phyloP scores from a whole-genome alignment of 2,329 filamentous ascomycete genomes.

The Fusarium sp. region DNA sequence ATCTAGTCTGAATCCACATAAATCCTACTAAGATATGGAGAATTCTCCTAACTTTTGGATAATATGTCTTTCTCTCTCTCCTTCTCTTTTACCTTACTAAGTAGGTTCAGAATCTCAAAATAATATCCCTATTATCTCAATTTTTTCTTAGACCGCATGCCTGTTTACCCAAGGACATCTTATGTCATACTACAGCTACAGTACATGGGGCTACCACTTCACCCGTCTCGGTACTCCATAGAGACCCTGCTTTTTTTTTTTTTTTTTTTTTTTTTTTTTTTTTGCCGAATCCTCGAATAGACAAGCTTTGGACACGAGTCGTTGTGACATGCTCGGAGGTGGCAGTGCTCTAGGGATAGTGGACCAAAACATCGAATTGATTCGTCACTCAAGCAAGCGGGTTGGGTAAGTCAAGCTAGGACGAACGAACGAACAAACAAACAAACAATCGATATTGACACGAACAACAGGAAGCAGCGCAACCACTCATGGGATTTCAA shows the following conservation, averaged over 20 bases:
- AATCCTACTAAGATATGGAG: no score
- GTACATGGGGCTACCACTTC: constrained; percentile 24
- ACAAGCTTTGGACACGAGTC: constrained; percentile 27
- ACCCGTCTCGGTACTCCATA: constrained; percentile 37
- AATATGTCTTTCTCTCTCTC: no score
- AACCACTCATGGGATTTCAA: neutral
- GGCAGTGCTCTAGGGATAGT: constrained; percentile 9
- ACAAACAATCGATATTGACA: neutral
- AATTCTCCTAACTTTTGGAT: no score
- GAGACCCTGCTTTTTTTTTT: constrained; percentile 25
- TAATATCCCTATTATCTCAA: no score
- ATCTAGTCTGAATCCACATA: no score
- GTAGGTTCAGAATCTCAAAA: no score
- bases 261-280: constrained; percentile 6
- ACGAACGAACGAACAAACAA: neutral
- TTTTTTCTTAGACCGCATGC: no score
- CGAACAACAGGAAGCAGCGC: neutral
- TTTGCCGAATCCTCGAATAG: constrained; percentile 23
- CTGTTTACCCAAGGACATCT: constrained; percentile 29
- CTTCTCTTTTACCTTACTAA: no score
- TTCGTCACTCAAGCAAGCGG: constrained; percentile 15
- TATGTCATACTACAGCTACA: constrained; percentile 20
- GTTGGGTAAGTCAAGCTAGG: constrained; percentile 17
- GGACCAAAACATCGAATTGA: constrained; percentile 1
- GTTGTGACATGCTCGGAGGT: constrained; percentile 23